Evolutionary conservation across 768 basidiomycete species (phyloP), one percentile per base, ranked within the genome.

Genomic region (Termitomyces sp.): DNA sequence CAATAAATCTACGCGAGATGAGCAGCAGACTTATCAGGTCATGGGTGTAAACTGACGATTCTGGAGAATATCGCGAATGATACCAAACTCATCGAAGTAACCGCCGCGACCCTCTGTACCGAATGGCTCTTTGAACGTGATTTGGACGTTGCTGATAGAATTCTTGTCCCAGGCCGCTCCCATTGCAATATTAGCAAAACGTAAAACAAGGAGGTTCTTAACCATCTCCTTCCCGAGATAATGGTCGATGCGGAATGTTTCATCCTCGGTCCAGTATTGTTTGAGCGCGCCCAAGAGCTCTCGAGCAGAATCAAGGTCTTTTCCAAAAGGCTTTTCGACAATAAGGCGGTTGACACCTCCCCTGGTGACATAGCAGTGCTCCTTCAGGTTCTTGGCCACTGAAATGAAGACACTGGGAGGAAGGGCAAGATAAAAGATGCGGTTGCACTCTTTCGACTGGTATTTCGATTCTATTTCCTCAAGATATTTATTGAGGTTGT

Each of bases 181-280:
- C 79, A 97, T 74, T 26, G 95, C 91, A 63, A 95, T 76, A 74
- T 99, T 99, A 62, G 93, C 96, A 67, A 99, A 99, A 34, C 96
- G 88, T 53, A 98, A 79, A 30, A 98, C 93, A 62, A 98, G 89
- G 55, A 99, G 72, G 74, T 98, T 99, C 82, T 99, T 99, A 69
- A 98, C 93, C 96, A 99, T 98, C 82, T 99, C 96, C 79, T 99
- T 99, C 57, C 96, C 96, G 53, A 99, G 88, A 73, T 99, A 99
- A 71, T 99, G 96, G 74, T 99, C 96, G 70, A 99, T 98, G 53
- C 96, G 91, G 86, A 91, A 99, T 10, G 95, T 98, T 79, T 99
- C 97, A 30, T 98, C 93, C 74, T 99, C 96, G 3, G 80, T 79
- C 95, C 95, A 99, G 60, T 91, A 85, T 63, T 85, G 70, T 76